phyloP scores from a whole-genome alignment of 805 yeast species.

The Saccharomycopsis sp. region DNA sequence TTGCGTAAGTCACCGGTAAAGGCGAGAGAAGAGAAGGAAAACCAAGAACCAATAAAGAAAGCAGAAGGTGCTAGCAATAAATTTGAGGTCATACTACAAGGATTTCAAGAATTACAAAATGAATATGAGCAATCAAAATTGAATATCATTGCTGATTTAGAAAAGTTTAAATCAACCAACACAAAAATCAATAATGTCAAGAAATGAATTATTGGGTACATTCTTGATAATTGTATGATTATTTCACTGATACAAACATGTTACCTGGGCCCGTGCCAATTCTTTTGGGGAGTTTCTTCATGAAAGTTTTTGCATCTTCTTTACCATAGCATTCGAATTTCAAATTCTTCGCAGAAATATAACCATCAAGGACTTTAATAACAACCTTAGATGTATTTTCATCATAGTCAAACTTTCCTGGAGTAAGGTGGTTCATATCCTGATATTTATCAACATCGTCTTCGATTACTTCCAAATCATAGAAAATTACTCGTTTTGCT shows the following conservation, averaged over 20 bases:
- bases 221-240: too few species aligned
- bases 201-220: too few species aligned
- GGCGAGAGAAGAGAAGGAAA: too few species aligned
- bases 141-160: neutral
- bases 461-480: slow-evolving; percentile 28
- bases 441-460: neutral
- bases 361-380: slow-evolving; percentile 40
- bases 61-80: too few species aligned
- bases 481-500: slow-evolving; percentile 40
- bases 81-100: neutral
- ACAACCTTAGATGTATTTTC: slow-evolving; percentile 26
- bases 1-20: neutral
- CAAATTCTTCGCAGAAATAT: slow-evolving; percentile 31
- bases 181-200: too few species aligned
- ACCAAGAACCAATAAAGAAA: neutral
- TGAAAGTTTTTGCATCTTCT: slow-evolving; percentile 42
- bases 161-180: neutral
- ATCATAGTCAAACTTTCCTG: slow-evolving; percentile 29
- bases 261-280: neutral
- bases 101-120: neutral
- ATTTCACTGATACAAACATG: too few species aligned
- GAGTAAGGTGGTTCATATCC: neutral
- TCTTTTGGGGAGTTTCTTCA: slow-evolving; percentile 38
- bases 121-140: neutral
- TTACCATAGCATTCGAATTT: slow-evolving; percentile 50